phyloP scores from a whole-genome alignment of 176 grass and related monocot genomes.

The Carex cristatella region DNA sequence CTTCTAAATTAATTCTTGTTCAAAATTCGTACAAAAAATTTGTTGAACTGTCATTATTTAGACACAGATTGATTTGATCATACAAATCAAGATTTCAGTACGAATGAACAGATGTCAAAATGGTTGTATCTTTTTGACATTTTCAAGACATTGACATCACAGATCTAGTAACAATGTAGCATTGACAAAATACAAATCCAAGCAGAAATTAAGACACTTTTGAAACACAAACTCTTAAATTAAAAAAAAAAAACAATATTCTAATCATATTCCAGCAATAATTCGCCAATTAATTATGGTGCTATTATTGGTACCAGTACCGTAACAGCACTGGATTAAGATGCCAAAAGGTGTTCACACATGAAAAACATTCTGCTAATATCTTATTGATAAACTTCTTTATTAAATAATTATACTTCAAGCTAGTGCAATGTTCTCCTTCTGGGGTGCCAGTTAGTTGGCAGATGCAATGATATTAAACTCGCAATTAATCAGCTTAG shows the following conservation, averaged over 20 bases:
- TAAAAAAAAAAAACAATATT: background rate
- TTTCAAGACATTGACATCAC: background rate
- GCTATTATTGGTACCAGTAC: background rate
- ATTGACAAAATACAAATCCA: background rate
- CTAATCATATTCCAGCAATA: background rate
- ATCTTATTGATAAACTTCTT: background rate
- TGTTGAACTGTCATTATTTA: background rate
- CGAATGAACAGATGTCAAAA: background rate
- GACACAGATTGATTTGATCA: background rate
- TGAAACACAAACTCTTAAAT: background rate
- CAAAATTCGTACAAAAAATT: background rate
- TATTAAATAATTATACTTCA: background rate
- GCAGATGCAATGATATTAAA: background rate
- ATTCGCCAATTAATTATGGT: background rate
- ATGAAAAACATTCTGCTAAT: background rate
- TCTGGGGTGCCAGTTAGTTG: background rate
- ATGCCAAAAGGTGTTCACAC: background rate
- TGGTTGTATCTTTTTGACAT: background rate
- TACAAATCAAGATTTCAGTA: background rate
- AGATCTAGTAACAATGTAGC: background rate
- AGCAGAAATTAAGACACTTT: background rate
- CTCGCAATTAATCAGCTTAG: background rate
- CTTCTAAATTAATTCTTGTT: background rate
- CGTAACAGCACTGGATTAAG: background rate
- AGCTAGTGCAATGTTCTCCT: background rate